Conservation (phyloP, 2,329 filamentous ascomycete genomes). For the Macrophomina tecta region DNA sequence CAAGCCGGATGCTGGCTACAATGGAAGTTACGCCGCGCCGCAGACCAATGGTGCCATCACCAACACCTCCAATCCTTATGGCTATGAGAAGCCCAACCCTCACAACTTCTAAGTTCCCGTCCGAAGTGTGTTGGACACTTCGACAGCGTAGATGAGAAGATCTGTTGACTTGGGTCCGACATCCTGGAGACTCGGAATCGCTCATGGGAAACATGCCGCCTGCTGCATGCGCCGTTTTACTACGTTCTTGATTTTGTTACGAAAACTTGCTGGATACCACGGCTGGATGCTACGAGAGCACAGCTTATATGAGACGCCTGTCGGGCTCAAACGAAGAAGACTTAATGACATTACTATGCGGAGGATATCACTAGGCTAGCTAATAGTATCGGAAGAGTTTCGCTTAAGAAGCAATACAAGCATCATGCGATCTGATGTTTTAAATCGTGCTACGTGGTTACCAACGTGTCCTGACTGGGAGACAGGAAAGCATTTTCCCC, state of each 20-base stretch:
- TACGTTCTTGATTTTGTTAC: conserved; percentile 22
- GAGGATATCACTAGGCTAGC: not conserved
- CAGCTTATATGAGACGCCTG: not conserved
- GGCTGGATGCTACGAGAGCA: not conserved
- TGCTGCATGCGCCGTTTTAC: not conserved
- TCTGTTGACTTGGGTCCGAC: not conserved
- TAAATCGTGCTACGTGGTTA: not conserved
- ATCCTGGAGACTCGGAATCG: not conserved
- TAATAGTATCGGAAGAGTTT: conserved; percentile 3
- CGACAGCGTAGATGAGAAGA: not conserved
- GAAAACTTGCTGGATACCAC: conserved; percentile 19
- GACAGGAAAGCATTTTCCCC: not conserved
- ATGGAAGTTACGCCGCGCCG: conserved; percentile 38
- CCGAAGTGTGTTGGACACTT: not conserved
- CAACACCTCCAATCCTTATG: conserved; percentile 52
- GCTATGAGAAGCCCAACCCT: conserved; percentile 40
- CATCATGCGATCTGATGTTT: not conserved
- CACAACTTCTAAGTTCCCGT: conserved; percentile 2
- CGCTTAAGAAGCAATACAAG: not conserved
- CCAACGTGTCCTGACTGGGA: not conserved
- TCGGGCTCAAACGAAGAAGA: not conserved
- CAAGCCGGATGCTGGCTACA: conserved; percentile 25
- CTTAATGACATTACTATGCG: conserved; percentile 15
- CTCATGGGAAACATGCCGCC: not conserved
- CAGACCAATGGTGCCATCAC: conserved; percentile 48